phyloP scores from a whole-genome alignment of 345 rosid genomes.

The Gossypioides kirkii region DNA sequence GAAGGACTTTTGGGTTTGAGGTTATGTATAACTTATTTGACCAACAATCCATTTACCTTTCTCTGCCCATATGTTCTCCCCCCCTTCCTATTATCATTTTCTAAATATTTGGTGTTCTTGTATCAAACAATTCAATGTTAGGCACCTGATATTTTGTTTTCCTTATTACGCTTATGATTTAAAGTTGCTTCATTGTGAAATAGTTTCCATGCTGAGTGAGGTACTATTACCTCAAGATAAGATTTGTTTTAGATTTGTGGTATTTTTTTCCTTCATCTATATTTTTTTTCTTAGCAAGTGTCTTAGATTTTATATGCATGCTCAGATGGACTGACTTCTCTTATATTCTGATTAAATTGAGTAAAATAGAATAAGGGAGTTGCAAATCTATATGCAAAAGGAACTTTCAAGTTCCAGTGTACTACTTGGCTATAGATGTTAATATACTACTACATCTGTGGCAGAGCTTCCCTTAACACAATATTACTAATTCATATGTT shows the following conservation, averaged over 20 bases:
- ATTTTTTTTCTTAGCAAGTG: not conserved
- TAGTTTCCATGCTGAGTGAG: not conserved
- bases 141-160: not conserved
- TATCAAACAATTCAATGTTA: not conserved
- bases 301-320: not conserved
- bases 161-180: no score
- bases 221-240: not conserved
- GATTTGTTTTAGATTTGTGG: not conserved
- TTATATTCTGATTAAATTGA: conserved; percentile 1
- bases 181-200: not conserved
- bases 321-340: not conserved
- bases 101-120: not conserved
- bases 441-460: not conserved
- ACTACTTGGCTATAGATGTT: not conserved
- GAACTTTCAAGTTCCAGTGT: not conserved
- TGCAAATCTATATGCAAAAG: not conserved
- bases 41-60: conserved; percentile 1
- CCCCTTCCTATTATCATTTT: not conserved
- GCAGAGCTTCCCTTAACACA: not conserved
- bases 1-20: not conserved
- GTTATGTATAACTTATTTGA: no score
- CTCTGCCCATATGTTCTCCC: not conserved
- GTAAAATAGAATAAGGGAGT: not conserved
- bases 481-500: not conserved
- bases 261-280: not conserved